Evolutionary conservation across 768 basidiomycete genomes (phyloP).

Genomic region (Rhizopogon salebrosus): DNA sequence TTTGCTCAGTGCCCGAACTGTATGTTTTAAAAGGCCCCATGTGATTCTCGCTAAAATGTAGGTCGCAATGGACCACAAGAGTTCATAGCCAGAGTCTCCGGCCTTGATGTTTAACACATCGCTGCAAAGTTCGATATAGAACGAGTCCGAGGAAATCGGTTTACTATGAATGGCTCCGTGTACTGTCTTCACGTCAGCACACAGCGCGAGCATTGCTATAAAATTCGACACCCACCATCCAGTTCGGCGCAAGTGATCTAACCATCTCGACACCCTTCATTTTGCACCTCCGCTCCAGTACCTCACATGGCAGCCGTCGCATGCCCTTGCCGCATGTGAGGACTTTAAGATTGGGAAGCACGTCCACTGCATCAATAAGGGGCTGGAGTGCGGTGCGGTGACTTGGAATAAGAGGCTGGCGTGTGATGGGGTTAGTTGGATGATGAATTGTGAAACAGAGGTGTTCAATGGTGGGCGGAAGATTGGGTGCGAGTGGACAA

Average conservation of each 20-base stretch:
- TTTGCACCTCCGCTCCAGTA: slow-evolving; percentile 24
- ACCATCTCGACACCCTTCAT: slow-evolving; percentile 23
- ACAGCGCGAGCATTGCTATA: not conserved
- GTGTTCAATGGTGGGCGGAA: slow-evolving; percentile 37
- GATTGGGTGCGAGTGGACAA: slow-evolving; percentile 23
- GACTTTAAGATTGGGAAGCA: slow-evolving; percentile 29
- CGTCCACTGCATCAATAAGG: slow-evolving; percentile 27
- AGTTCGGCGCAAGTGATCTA: slow-evolving; percentile 25
- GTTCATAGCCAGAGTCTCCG: not conserved
- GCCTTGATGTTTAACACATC: slow-evolving; percentile 19
- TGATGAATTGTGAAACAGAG: slow-evolving; percentile 33
- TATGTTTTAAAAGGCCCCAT: not conserved
- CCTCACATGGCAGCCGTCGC: slow-evolving; percentile 7
- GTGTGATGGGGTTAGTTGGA: no score
- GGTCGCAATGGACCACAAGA: not conserved
- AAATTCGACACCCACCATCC: slow-evolving; percentile 28
- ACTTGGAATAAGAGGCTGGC: no score
- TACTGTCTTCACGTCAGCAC: slow-evolving; percentile 15
- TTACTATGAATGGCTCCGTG: slow-evolving; percentile 31
- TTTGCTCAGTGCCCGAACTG: no score
- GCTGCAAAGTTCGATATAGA: slow-evolving; percentile 32
- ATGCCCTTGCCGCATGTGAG: slow-evolving; percentile 31
- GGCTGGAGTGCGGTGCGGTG: no score
- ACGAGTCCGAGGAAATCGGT: slow-evolving; percentile 30
- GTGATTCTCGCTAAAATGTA: not conserved